phyloP scores from a whole-genome alignment of 805 yeast species.

The Yamadazyma kitorensis region DNA sequence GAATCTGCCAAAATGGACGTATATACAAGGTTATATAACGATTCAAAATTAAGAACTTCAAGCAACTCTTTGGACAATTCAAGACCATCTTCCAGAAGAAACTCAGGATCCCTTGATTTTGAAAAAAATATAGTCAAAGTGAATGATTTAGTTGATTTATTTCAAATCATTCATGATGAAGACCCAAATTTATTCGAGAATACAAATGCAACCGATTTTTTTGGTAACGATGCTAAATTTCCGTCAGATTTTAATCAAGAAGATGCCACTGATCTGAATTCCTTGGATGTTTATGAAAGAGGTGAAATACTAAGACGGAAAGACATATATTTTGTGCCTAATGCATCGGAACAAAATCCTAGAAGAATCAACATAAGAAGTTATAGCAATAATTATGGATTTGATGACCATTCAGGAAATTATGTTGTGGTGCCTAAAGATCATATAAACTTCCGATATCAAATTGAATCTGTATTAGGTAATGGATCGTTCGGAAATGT shows the following conservation, averaged over 20 bases:
- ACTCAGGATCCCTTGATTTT: constrained; percentile 1
- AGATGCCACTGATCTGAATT: background rate
- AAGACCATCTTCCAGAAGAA: background rate
- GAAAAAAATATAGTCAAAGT: constrained; percentile 2
- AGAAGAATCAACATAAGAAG: constrained; percentile 35
- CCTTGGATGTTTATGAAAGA: constrained; percentile 53
- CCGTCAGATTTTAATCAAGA: constrained; percentile 4
- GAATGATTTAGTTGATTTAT: constrained; percentile 13
- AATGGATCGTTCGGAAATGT: constrained; percentile 85
- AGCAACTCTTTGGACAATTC: background rate
- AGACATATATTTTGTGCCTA: constrained; percentile 52
- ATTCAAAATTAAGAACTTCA: constrained; percentile 5
- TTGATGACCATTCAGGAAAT: constrained; percentile 68
- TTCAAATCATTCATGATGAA: constrained; percentile 18
- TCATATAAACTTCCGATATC: constrained; percentile 74
- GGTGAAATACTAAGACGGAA: constrained; percentile 55
- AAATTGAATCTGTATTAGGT: constrained; percentile 59
- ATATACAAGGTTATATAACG: constrained; percentile 12
- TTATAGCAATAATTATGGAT: constrained; percentile 56
- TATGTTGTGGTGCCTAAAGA: constrained; percentile 56
- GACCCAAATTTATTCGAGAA: constrained; percentile 27
- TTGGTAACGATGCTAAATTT: constrained; percentile 5
- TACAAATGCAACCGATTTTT: constrained; percentile 4
- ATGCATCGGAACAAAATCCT: constrained; percentile 10
- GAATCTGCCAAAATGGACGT: constrained; percentile 10